These are phyloP conservation scores for Senna tora DNA, from an alignment of 306 rosid genomes.

Conservation along the genomic window DNA sequence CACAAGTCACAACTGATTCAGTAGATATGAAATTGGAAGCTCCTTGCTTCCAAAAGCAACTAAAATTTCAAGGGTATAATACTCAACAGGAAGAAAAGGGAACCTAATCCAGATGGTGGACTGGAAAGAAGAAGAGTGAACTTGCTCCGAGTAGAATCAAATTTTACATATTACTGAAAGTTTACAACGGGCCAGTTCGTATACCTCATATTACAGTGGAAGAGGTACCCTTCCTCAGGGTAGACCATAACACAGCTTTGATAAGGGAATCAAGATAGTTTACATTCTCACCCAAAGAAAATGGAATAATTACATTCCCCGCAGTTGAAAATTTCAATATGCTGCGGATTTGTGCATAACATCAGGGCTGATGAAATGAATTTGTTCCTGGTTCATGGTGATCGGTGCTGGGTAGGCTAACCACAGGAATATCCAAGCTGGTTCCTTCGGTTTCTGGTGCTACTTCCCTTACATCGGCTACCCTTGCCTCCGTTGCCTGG, in stretches of 20 bases:
- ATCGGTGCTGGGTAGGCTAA: conserved; percentile 67
- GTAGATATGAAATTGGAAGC: too few species aligned
- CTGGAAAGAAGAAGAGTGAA: not conserved
- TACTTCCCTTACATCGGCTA: conserved; percentile 94
- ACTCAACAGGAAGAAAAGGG: too few species aligned
- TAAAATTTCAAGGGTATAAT: too few species aligned
- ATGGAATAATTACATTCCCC: conserved; percentile 50
- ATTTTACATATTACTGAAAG: conserved; percentile 15
- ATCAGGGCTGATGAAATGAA: conserved; percentile 74
- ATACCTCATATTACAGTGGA: conserved; percentile 32
- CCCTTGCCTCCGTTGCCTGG: conserved; percentile 91
- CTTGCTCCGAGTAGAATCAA: not conserved
- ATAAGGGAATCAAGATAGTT: conserved; percentile 41
- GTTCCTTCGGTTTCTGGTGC: conserved; percentile 68
- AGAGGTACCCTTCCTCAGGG: conserved; percentile 36
- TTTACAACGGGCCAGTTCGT: conserved; percentile 38
- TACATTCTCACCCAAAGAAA: conserved; percentile 51
- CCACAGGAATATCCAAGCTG: conserved; percentile 93
- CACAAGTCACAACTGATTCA: too few species aligned
- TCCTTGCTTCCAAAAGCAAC: too few species aligned
- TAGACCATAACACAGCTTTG: conserved; percentile 33
- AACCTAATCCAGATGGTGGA: too few species aligned
- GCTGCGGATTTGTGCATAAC: conserved; percentile 26
- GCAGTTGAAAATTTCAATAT: conserved; percentile 36
- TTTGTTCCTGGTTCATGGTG: conserved; percentile 72